These are phyloP conservation scores for Globisporangium camurandrum DNA, from an alignment of 352 stramenopile genomes.

Conservation along the genomic window DNA sequence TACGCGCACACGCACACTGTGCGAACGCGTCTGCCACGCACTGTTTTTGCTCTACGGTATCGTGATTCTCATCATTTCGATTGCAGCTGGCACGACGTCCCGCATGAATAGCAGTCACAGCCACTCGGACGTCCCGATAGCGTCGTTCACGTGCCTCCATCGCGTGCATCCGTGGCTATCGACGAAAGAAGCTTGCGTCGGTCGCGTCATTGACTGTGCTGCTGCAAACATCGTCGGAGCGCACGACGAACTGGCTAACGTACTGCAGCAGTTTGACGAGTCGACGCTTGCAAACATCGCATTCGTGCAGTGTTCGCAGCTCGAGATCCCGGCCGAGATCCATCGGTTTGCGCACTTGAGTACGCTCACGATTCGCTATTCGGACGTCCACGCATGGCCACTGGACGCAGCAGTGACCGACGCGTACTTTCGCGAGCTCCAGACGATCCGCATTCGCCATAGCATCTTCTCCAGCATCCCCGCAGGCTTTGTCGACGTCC, in stretches of 20 bases:
- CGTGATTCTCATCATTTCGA: constrained; percentile 3
- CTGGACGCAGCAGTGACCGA: neutral
- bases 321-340: constrained; percentile 5
- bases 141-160: constrained; percentile 1
- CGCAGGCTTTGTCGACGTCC: neutral
- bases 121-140: neutral
- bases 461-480: neutral
- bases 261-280: constrained; percentile 1
- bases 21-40: neutral
- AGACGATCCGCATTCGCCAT: constrained; percentile 3
- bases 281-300: neutral
- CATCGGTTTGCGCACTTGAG: constrained; percentile 3
- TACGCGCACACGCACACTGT: neutral
- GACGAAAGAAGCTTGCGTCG: constrained; percentile 4
- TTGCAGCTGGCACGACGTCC: too few relatives aligned
- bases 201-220: constrained; percentile 2
- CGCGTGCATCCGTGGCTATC: constrained; percentile 6
- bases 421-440: neutral
- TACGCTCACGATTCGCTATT: constrained; percentile 1
- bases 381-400: constrained; percentile 3
- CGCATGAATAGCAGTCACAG: too few relatives aligned
- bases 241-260: neutral
- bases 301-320: neutral
- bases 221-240: neutral
- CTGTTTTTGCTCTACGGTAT: constrained; percentile 2